Conservation (phyloP, 805 yeast species). For the Barnettozyma sp. region DNA sequence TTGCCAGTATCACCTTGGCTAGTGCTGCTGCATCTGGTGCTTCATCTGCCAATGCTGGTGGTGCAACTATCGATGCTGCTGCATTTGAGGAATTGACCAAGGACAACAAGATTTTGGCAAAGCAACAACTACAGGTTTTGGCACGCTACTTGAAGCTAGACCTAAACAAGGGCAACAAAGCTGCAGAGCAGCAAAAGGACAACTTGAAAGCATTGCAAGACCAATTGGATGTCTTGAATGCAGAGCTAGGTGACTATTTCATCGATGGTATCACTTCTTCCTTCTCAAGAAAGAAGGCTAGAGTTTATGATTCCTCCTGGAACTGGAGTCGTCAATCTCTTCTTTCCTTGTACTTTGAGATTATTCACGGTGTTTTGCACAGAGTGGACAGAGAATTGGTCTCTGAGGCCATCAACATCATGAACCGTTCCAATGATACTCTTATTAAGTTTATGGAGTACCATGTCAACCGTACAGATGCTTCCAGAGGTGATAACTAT, state of each 20-base stretch:
- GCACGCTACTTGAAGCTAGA: constrained; percentile 95
- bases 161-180: constrained; percentile 83
- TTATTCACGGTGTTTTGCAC: constrained; percentile 87
- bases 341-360: constrained; percentile 87
- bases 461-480: constrained; percentile 54
- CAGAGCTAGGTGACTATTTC: constrained; percentile 86
- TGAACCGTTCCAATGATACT: constrained; percentile 95
- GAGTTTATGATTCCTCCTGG: constrained; percentile 97
- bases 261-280: constrained; percentile 87
- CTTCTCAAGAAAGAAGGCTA: constrained; percentile 87
- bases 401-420: constrained; percentile 90
- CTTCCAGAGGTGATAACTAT: constrained; percentile 83
- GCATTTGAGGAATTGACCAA: constrained; percentile 69
- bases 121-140: constrained; percentile 70
- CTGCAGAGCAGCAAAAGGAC: constrained; percentile 68
- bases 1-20: constrained; percentile 74
- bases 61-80: constrained; percentile 89
- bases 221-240: constrained; percentile 71
- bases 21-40: constrained; percentile 47
- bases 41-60: constrained; percentile 57
- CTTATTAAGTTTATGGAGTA: constrained; percentile 96
- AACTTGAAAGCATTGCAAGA: constrained; percentile 77
- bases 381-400: constrained; percentile 94
- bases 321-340: constrained; percentile 99
- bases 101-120: constrained; percentile 42